Percentiles rank a stretch among this genome's conserved stretches.
These are phyloP conservation scores for Prunus persica DNA, from an alignment of 306 rosid species.

Conservation along the genomic window Prunus_persica_NCBIv2 NC_034016.1:17873001-17873500, in stretches of 20 bases:
- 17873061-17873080: neutral
- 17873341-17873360: neutral
- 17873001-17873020: neutral
- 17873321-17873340: neutral
- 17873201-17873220: slow-evolving; percentile 22
- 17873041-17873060: neutral
- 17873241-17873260: neutral
- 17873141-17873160: slow-evolving; percentile 32
- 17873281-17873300: neutral
- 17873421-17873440: no score
- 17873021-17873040: neutral
- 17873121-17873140: slow-evolving; percentile 5
- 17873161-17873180: slow-evolving; percentile 42
- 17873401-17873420: no score
- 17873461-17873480: neutral
- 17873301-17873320: slow-evolving; percentile 1
- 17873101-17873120: slow-evolving; percentile 31
- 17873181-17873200: slow-evolving; percentile 36
- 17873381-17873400: neutral
- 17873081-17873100: slow-evolving; percentile 13
- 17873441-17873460: neutral
- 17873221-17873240: slow-evolving; percentile 18
- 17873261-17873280: slow-evolving; percentile 5
- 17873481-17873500: no score
- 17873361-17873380: neutral